Evolutionary conservation across 352 stramenopile species (phyloP), one percentile per base, ranked within the genome.

Genomic region (Globisporangium abappressorium): DNA sequence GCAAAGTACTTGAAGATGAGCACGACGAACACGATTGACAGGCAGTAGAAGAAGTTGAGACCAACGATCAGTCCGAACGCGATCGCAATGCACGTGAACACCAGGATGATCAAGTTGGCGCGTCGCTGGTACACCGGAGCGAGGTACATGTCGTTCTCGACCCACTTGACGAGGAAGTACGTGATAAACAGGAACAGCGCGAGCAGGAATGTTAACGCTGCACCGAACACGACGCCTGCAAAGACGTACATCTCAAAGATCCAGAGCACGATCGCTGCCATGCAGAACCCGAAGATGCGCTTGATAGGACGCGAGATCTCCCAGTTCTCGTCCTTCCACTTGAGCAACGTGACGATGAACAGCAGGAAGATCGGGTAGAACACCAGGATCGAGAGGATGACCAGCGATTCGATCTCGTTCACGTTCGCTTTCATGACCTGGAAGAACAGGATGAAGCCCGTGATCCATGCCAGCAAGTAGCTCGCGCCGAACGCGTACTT

Each of bases 1-100:
- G 92, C 57, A 5, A 73, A 66, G 38, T 88, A 88, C 63, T 94
- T 92, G 51, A 96, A 80, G 18, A 96, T 66, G 46, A 94, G 69
- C 46, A 97, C 85, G 33, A 93, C 65, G 43, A 97, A 94, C 8
- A 91, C 76, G 62, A 96, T 91, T 9, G 88, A 93, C 20, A 97
- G 74, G 62, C 84, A 94, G 58, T 76, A 91, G 70, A 97, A 98
- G 60, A 95, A 85, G 30, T 82, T 81, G 51, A 90, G 70, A 7
- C 87, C 87, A 2, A 68, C 75, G 3, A 80, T 22, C 0, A 95
- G 59, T 22, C 77, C 77, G 24, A 82, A 67, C 18, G 78, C 65
- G 18, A 94, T 77, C 8, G 77, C 76, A 8, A 71, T 18, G 14
- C 62, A 18, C 0, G 84, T 93, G 11, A 71, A 73, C 36, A 3